A percentile compares a stretch with the other conserved stretches of the same genome.
These are phyloP conservation scores for Davidsoniella virescens DNA, from an alignment of 2,329 filamentous ascomycete species.

Conservation along the genomic window DNA sequence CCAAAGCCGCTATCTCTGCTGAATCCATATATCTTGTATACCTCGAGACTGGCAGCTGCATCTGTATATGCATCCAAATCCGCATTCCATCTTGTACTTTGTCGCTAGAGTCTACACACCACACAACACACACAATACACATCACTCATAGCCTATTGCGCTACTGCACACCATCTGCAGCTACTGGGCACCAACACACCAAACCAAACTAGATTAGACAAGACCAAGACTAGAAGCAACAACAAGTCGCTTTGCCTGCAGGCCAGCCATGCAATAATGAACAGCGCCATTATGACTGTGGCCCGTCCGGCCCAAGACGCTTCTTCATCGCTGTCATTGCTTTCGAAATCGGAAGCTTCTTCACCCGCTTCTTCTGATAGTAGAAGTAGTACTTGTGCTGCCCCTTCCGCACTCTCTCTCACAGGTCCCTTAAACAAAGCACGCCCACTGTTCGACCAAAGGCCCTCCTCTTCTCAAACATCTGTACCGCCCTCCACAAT, in stretches of 20 bases:
- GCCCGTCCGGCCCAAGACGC: constrained; percentile 24
- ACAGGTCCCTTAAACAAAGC: constrained; percentile 1
- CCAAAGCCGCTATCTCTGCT: too few relatives aligned
- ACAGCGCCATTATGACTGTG: constrained; percentile 15
- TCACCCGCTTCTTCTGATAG: background rate
- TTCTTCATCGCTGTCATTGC: background rate
- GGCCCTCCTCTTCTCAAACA: constrained; percentile 19
- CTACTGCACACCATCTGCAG: background rate
- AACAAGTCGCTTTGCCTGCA: background rate
- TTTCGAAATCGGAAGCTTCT: background rate
- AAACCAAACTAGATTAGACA: too few relatives aligned
- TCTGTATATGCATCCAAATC: too few relatives aligned
- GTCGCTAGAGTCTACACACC: background rate
- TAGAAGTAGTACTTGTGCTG: background rate
- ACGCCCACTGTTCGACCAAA: too few relatives aligned
- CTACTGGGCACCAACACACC: too few relatives aligned
- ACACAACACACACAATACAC: background rate
- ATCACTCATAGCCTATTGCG: background rate
- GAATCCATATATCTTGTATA: too few relatives aligned
- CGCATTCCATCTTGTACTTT: too few relatives aligned
- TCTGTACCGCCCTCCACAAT: constrained; percentile 19
- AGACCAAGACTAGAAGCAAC: too few relatives aligned
- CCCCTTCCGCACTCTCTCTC: constrained; percentile 1
- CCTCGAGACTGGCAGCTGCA: too few relatives aligned
- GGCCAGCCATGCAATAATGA: constrained; percentile 8